Base-by-base conservation (phyloP, 1,284 basidiomycete species). In the Melampsora medusae region DNA sequence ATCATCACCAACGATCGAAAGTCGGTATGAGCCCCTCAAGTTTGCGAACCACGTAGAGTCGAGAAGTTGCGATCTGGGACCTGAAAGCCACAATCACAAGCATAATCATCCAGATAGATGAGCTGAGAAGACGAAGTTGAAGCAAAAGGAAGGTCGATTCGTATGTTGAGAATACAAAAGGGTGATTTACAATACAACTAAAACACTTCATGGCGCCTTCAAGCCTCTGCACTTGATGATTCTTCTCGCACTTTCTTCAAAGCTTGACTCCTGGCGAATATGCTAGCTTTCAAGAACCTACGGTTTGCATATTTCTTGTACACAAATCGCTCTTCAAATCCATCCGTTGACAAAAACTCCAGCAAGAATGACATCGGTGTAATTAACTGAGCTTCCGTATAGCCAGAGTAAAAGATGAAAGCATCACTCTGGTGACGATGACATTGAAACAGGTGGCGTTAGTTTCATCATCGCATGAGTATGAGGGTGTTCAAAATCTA, bases 261-360 rank as follows among this genome's bases (percentile, higher is more conserved):
- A 42, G 85, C 86, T 85, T 86, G 86, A 79, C 86, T 85, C 66
- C 86, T 79, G 0, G 86, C 86, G 79, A 86, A 87, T 35, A 85
- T 84, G 59, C 83, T 84, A 14, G 86, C 94, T 84, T 94, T 92
- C 82, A 97, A 88, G 88, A 95, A 97, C 85, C 94, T 93, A 88
- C 95, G 96, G 87, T 92, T 90, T 70, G 93, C 89, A 84, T 99
- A 99, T 86, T 99, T 99, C 86, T 91, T 91, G 88, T 89, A 97
- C 46, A 97, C 91, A 84, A 95, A 94, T 81, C 91, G 90, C 74
- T 89, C 87, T 53, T 90, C 87, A 83, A 99, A 98, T 78, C 88
- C 88, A 0, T 88, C 85, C 80, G 94, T 92, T 22, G 88, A 85
- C 46, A 99, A 87, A 82, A 92, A 91, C 83, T 95, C 92, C 77